These are phyloP conservation scores for Claviceps purpurea DNA, from an alignment of 2,329 filamentous ascomycete species.

Conservation along the genomic window DNA sequence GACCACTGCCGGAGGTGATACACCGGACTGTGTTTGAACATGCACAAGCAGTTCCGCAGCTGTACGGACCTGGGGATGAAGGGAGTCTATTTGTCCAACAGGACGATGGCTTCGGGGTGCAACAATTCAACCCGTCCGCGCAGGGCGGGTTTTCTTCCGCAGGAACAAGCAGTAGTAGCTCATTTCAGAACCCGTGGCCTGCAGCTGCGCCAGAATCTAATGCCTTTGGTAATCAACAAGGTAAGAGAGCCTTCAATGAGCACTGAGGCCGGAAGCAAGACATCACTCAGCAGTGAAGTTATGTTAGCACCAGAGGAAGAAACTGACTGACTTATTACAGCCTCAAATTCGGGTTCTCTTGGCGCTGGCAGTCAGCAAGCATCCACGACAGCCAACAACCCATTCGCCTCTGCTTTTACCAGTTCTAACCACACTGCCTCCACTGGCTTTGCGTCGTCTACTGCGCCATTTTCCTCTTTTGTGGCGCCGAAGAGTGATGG, in stretches of 20 bases:
- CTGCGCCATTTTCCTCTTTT: not conserved
- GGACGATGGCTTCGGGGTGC: constrained; percentile 1
- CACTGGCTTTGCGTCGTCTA: not conserved
- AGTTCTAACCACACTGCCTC: not conserved
- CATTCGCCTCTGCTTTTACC: constrained; percentile 3
- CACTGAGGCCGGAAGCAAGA: not conserved
- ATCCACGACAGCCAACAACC: not conserved
- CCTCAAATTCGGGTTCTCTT: constrained; percentile 4
- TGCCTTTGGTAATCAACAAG: not conserved
- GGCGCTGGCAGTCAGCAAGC: not conserved
- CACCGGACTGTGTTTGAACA: constrained; percentile 38
- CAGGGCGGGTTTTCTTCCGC: not conserved
- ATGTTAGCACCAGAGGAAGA: not conserved
- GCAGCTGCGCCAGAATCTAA: not conserved
- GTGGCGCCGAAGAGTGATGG: not conserved
- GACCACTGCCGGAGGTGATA: constrained; percentile 40
- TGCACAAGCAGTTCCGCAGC: not conserved
- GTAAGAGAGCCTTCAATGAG: not conserved
- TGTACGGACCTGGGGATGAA: constrained; percentile 10
- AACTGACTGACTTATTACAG: not conserved
- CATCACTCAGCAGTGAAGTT: not conserved
- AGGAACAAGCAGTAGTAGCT: not conserved
- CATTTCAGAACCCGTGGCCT: not conserved
- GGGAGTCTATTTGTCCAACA: constrained; percentile 17
- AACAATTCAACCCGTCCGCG: not conserved